phyloP scores from a whole-genome alignment of 768 basidiomycete genomes.

The Mycena chlorophos region DNA sequence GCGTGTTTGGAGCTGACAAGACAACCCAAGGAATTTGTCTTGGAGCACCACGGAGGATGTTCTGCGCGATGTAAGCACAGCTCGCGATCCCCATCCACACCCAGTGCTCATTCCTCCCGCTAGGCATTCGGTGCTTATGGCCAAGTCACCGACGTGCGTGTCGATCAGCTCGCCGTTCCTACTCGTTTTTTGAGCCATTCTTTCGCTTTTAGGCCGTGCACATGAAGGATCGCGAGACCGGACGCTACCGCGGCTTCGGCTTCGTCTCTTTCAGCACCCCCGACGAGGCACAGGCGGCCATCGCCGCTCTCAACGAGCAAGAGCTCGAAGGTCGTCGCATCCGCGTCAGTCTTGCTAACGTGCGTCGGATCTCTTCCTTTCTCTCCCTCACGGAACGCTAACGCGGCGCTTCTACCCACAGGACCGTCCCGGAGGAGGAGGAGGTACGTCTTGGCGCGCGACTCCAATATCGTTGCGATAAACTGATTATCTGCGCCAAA shows the following conservation, averaged over 20 bases:
- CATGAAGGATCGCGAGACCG: slow-evolving; percentile 97
- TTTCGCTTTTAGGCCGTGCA: slow-evolving; percentile 71
- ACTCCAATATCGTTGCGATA: no score
- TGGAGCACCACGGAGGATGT: slow-evolving; percentile 94
- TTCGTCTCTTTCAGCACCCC: slow-evolving; percentile 76
- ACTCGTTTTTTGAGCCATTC: slow-evolving; percentile 27
- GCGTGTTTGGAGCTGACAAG: neutral
- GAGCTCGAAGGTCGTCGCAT: slow-evolving; percentile 92
- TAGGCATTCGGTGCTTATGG: slow-evolving; percentile 83
- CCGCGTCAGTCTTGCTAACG: slow-evolving; percentile 40
- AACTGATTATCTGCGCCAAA: no score
- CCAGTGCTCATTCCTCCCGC: neutral
- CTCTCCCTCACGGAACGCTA: neutral
- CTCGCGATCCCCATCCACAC: slow-evolving; percentile 24
- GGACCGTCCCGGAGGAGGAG: neutral
- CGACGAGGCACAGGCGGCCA: slow-evolving; percentile 77
- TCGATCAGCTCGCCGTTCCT: neutral
- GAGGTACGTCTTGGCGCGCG: no score
- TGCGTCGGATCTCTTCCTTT: neutral
- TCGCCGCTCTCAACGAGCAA: slow-evolving; percentile 75
- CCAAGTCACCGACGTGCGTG: slow-evolving; percentile 87
- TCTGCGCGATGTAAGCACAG: slow-evolving; percentile 57
- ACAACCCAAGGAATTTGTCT: slow-evolving; percentile 79
- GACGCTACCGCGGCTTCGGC: slow-evolving; percentile 94
- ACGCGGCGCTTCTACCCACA: neutral